Evolutionary conservation across 2,329 filamentous ascomycete genomes (phyloP), one percentile per base, ranked within the genome.

Genomic region (Ascomycota sp.): DNA sequence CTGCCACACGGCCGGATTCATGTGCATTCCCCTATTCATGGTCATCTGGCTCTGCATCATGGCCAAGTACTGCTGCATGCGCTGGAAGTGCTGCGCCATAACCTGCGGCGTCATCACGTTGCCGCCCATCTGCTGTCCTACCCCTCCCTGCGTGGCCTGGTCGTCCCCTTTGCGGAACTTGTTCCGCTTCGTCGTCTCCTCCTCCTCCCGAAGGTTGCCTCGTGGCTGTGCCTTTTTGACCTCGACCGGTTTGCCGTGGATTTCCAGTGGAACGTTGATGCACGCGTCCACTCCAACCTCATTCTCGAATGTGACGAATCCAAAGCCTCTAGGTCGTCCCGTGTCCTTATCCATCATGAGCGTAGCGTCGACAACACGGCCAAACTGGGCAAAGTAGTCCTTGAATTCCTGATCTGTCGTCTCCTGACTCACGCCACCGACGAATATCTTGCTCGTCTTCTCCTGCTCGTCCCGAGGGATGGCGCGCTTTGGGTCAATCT

Each of bases 291-390:
- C 89, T 12, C 89, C 89, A 11, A 81, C 75, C 45, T 98, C 89
- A 40, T 76, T 91, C 54, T 98, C 89, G 43, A 98, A 98, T 0
- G 89, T 98, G 31, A 98, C 89, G 51, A 98, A 98, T 10, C 89
- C 89, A 45, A 98, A 98, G 2, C 89, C 89, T 46, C 89, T 69
- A 3, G 89, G 89, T 25, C 89, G 72, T n/a, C 89, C 89, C 1
- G 89, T 98, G 51, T 98, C 89, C 56, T 98, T 98, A 52, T 98
- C 89, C 74, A 98, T 98, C 89, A 98, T 98, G 3, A 98, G 70
- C 0, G 89, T 98, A 2, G 89, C 89, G 55, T 98, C 89, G 24
- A 98, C 76, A 13, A 98, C 89, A 36, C 86, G 75, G 20, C 89
- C 89, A 44, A 95, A 98, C 46, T 93, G 81, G 45, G 79, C 82